phyloP scores from a whole-genome alignment of 345 rosid species.

The Citrus australasica region DNA sequence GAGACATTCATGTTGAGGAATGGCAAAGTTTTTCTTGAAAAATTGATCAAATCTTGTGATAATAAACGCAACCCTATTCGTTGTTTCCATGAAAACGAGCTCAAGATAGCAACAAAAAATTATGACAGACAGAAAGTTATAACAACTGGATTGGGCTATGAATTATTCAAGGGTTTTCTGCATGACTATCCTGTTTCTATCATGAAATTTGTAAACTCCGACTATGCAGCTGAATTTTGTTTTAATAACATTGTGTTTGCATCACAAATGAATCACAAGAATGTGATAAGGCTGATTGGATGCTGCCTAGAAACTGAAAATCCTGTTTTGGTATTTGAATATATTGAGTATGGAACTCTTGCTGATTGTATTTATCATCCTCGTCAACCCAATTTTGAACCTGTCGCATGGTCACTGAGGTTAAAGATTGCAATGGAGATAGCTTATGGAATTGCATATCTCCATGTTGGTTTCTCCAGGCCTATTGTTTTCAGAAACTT shows the following conservation, averaged over 20 bases:
- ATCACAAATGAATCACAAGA: slow-evolving; percentile 1
- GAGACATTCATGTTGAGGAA: background rate
- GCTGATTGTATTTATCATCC: too few relatives aligned
- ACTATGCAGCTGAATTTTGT: background rate
- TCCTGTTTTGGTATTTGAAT: too few relatives aligned
- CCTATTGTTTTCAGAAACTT: too few relatives aligned
- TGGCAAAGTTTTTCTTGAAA: background rate
- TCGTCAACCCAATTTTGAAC: too few relatives aligned
- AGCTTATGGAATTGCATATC: too few relatives aligned
- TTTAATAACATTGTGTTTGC: slow-evolving; percentile 1
- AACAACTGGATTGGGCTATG: background rate
- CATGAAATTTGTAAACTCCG: background rate
- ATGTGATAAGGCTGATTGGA: background rate
- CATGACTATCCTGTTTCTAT: background rate
- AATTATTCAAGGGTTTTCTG: slow-evolving; percentile 9
- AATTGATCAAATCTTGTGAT: background rate
- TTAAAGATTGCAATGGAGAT: too few relatives aligned
- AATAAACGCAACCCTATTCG: background rate
- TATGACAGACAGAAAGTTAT: background rate
- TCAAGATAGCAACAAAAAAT: slow-evolving; percentile 5
- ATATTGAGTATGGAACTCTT: too few relatives aligned
- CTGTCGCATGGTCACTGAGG: too few relatives aligned
- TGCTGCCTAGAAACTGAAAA: too few relatives aligned
- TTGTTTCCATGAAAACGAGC: background rate
- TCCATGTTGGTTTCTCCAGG: too few relatives aligned